A percentile compares a stretch with the other conserved stretches of the same genome.
These are phyloP conservation scores for Metarhizium sp. DNA, from an alignment of 2,329 filamentous ascomycete genomes.

Conservation along the genomic window DNA sequence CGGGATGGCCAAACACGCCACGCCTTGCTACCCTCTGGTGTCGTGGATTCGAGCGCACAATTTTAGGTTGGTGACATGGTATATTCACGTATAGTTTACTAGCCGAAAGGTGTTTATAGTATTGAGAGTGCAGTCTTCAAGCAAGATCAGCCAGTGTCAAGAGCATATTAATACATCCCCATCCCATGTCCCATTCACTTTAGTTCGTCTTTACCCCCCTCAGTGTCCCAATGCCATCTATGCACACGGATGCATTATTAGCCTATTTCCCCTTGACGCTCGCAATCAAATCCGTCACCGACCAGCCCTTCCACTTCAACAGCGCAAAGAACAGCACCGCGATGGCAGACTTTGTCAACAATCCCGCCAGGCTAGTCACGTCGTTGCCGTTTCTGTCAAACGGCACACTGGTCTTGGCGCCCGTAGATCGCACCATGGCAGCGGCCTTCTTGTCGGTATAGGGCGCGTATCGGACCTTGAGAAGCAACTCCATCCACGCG, in stretches of 20 bases:
- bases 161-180: too few species aligned
- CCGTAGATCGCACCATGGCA: conserved; percentile 4
- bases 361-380: background rate
- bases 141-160: too few species aligned
- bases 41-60: too few species aligned
- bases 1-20: too few species aligned
- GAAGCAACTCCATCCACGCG: conserved; percentile 9
- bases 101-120: too few species aligned
- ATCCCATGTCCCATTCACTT: too few species aligned
- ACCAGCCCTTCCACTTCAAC: conserved; percentile 6
- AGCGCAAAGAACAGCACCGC: conserved; percentile 2
- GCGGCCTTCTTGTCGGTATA: conserved; percentile 11
- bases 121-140: too few species aligned
- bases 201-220: too few species aligned
- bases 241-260: background rate
- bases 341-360: conserved; percentile 6
- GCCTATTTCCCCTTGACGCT: conserved; percentile 1
- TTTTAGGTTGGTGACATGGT: too few species aligned
- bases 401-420: conserved; percentile 3
- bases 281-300: conserved; percentile 1
- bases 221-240: too few species aligned
- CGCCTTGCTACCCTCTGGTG: too few species aligned
- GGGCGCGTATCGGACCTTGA: conserved; percentile 13
- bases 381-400: conserved; percentile 8
- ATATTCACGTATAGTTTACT: too few species aligned